phyloP scores from a whole-genome alignment of 139 green algal genomes.

The Pedinophyceae sp. region DNA sequence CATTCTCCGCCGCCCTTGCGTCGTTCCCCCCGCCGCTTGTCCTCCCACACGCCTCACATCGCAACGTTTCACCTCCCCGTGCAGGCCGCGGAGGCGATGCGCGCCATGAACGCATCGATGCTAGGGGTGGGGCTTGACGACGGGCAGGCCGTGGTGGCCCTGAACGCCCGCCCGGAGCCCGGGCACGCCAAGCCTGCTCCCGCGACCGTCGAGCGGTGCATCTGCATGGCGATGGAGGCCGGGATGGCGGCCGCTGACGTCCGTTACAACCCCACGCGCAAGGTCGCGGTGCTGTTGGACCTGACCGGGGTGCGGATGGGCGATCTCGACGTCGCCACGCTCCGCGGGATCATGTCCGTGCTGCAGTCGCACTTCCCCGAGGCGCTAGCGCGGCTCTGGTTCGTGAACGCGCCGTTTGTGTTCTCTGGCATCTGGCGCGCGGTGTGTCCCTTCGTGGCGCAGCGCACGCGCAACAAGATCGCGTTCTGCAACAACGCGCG shows the following conservation, averaged over 20 bases:
- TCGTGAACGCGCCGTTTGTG: constrained; percentile 40
- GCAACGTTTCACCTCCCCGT: too few species aligned
- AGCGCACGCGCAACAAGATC: constrained; percentile 36
- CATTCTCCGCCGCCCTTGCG: too few species aligned
- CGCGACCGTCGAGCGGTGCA: constrained; percentile 21
- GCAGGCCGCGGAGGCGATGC: too few species aligned
- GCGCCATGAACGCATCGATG: too few species aligned
- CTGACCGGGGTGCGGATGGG: constrained; percentile 22
- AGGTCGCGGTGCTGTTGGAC: constrained; percentile 28
- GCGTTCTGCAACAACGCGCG: constrained; percentile 21
- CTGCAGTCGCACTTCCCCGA: constrained; percentile 41
- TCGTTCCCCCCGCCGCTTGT: too few species aligned
- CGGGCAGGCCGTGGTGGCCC: too few species aligned
- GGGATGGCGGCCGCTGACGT: constrained; percentile 14
- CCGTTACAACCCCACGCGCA: constrained; percentile 9
- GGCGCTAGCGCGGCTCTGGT: constrained; percentile 27
- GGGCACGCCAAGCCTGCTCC: too few species aligned
- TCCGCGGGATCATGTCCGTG: constrained; percentile 36
- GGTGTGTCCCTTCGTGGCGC: constrained; percentile 37
- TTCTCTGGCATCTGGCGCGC: constrained; percentile 48
- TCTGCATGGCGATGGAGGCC: constrained; percentile 22
- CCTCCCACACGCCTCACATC: too few species aligned
- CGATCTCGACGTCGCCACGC: constrained; percentile 30
- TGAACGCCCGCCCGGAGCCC: too few species aligned
- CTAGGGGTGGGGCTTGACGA: too few species aligned